Percentiles rank a stretch among this genome's conserved stretches.
Evolutionary conservation across 768 basidiomycete species (phyloP).

Genomic region (Punctularia strigosozonata): DNA sequence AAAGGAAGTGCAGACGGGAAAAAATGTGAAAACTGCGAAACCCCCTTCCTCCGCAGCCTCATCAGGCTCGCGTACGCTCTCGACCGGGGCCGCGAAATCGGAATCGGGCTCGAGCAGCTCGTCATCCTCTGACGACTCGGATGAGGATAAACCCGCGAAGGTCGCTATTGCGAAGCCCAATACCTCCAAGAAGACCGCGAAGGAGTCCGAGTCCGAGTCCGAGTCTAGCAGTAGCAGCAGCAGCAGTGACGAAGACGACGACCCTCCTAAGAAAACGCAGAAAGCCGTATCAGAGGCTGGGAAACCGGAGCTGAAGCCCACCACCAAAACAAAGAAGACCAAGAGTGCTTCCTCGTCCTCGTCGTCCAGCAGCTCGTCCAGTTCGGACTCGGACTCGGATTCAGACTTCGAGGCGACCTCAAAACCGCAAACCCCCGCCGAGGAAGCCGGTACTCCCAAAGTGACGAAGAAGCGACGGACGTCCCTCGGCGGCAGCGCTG

Average conservation of each 20-base stretch:
- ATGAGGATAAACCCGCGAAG: conserved; percentile 11
- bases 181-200: conserved; percentile 2
- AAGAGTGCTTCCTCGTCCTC: conserved; percentile 3
- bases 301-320: conserved; percentile 1
- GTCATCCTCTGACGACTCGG: conserved; percentile 16
- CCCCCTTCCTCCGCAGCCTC: no score
- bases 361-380: conserved; percentile 1
- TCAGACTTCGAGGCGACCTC: conserved; percentile 14
- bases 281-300: neutral
- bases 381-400: conserved; percentile 14
- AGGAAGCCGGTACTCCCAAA: conserved; percentile 8
- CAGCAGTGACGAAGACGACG: conserved; percentile 6
- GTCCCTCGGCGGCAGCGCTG: conserved; percentile 35
- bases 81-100: no score
- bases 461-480: conserved; percentile 53
- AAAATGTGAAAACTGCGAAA: no score
- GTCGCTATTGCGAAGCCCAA: neutral
- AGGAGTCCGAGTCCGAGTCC: conserved; percentile 2
- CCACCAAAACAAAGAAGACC: neutral
- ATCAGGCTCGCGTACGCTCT: no score
- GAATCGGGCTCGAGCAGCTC: conserved; percentile 15
- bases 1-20: no score
- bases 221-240: conserved; percentile 2
- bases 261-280: conserved; percentile 1
- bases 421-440: conserved; percentile 1